These are phyloP conservation scores for Calonectria pseudoreteaudii DNA, from an alignment of 2,329 filamentous ascomycete genomes.

Conservation along the genomic window DNA sequence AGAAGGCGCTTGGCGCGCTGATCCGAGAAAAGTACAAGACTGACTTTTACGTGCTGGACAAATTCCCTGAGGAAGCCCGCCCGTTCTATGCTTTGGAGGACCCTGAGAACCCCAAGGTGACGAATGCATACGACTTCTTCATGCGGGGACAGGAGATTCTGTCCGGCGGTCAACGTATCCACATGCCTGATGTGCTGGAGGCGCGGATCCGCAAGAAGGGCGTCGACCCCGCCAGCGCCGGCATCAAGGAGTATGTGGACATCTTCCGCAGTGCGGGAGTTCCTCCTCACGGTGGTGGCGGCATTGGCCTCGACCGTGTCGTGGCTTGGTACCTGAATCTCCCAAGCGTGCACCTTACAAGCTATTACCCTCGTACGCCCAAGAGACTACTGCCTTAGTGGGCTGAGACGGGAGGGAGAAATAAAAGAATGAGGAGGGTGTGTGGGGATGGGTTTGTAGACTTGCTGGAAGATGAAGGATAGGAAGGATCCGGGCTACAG, in stretches of 20 bases:
- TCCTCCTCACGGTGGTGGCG: conserved; percentile 90
- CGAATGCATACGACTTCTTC: conserved; percentile 84
- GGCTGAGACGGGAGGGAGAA: conserved; percentile 5
- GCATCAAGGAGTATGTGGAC: conserved; percentile 92
- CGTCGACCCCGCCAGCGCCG: conserved; percentile 77
- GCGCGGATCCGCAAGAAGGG: conserved; percentile 82
- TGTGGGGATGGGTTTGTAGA: conserved; percentile 3
- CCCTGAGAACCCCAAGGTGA: conserved; percentile 73
- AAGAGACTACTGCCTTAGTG: conserved; percentile 67
- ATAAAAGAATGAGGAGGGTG: conserved; percentile 11
- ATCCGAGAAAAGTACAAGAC: conserved; percentile 90
- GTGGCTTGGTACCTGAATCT: conserved; percentile 74
- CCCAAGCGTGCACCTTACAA: conserved; percentile 69
- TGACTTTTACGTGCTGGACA: conserved; percentile 97
- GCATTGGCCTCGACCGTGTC: conserved; percentile 90
- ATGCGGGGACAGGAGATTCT: conserved; percentile 93
- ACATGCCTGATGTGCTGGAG: conserved; percentile 81
- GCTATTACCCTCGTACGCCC: conserved; percentile 70
- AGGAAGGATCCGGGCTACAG: not conserved
- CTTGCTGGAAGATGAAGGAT: not conserved
- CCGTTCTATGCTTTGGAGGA: conserved; percentile 92
- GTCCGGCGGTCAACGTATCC: conserved; percentile 91
- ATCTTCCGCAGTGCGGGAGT: conserved; percentile 85
- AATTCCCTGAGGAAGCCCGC: conserved; percentile 89
- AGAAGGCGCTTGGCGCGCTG: conserved; percentile 89